Conservation (phyloP, 129 eudicot genomes). For the Flaveria brownii region DNA sequence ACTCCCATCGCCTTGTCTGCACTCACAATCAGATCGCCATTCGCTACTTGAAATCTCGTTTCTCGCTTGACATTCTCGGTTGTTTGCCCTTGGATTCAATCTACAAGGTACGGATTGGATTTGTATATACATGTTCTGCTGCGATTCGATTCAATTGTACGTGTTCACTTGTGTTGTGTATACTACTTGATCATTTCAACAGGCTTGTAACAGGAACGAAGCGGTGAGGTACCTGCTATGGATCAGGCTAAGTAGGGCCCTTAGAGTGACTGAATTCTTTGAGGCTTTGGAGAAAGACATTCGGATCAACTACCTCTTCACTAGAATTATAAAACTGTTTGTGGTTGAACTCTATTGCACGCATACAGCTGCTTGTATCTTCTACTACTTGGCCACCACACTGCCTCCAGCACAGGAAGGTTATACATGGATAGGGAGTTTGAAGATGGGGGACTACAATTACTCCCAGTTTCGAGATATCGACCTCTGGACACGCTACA, state of each 20-base stretch:
- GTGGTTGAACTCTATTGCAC: slow-evolving; percentile 76
- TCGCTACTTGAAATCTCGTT: slow-evolving; percentile 26
- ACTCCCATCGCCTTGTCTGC: slow-evolving; percentile 45
- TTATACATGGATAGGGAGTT: slow-evolving; percentile 78
- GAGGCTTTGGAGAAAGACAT: slow-evolving; percentile 64
- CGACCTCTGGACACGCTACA: slow-evolving; percentile 67
- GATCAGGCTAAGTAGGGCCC: slow-evolving; percentile 69
- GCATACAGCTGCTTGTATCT: slow-evolving; percentile 80
- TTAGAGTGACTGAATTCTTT: slow-evolving; percentile 63
- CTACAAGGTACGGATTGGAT: slow-evolving; percentile 42
- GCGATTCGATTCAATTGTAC: not conserved
- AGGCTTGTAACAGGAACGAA: slow-evolving; percentile 63
- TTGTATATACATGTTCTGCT: not conserved
- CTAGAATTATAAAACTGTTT: slow-evolving; percentile 64
- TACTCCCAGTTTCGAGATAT: slow-evolving; percentile 61
- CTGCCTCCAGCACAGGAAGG: slow-evolving; percentile 64
- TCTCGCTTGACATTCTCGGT: slow-evolving; percentile 27
- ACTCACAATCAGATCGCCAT: slow-evolving; percentile 54
- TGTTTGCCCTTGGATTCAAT: slow-evolving; percentile 74
- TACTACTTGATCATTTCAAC: not conserved
- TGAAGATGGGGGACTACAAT: slow-evolving; percentile 64
- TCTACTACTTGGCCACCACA: slow-evolving; percentile 74
- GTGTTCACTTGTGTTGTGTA: not conserved
- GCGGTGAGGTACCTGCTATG: slow-evolving; percentile 57
- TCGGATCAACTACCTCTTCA: slow-evolving; percentile 63